Conservation (phyloP, 805 yeast species). For the Zygosaccharomyces gambellarensis region DNA sequence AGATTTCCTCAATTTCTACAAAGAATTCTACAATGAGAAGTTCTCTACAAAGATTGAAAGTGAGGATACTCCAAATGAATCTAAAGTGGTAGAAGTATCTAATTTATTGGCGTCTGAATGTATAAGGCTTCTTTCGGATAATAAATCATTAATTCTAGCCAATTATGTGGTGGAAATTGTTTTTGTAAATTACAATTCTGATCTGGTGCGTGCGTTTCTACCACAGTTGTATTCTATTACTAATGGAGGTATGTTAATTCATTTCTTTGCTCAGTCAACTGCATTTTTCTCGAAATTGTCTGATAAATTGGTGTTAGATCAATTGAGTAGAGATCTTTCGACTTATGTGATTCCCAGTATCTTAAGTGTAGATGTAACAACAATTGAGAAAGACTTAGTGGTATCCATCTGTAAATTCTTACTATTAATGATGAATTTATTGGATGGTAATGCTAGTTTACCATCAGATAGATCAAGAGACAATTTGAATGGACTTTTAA, state of each 20-base stretch:
- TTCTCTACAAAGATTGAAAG: slow-evolving; percentile 16
- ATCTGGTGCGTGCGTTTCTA: slow-evolving; percentile 22
- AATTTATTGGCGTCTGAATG: slow-evolving; percentile 16
- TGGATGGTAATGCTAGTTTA: slow-evolving; percentile 11
- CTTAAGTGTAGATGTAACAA: slow-evolving; percentile 12
- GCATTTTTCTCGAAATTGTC: slow-evolving; percentile 24
- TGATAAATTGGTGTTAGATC: slow-evolving; percentile 30
- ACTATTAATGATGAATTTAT: slow-evolving; percentile 18
- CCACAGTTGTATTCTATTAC: slow-evolving; percentile 22
- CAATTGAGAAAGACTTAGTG: slow-evolving; percentile 17
- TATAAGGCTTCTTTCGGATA: slow-evolving; percentile 19
- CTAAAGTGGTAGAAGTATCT: slow-evolving; percentile 9
- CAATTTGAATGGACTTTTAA: slow-evolving; percentile 13
- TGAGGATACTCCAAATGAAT: slow-evolving; percentile 15
- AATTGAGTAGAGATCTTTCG: slow-evolving; percentile 25
- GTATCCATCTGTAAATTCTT: slow-evolving; percentile 29
- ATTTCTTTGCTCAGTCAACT: slow-evolving; percentile 28
- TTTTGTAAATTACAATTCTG: slow-evolving; percentile 30
- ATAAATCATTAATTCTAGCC: slow-evolving; percentile 19
- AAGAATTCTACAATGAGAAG: slow-evolving; percentile 33
- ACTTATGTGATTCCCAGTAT: slow-evolving; percentile 25
- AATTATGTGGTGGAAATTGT: slow-evolving; percentile 30
- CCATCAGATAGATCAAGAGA: slow-evolving; percentile 17
- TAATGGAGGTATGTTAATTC: slow-evolving; percentile 18
- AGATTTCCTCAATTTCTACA: slow-evolving; percentile 31